A percentile compares a stretch with the other conserved stretches of the same genome.
These are phyloP conservation scores for Colletotrichum tabaci DNA, from an alignment of 2,329 filamentous ascomycete species.

Conservation along the genomic window DNA sequence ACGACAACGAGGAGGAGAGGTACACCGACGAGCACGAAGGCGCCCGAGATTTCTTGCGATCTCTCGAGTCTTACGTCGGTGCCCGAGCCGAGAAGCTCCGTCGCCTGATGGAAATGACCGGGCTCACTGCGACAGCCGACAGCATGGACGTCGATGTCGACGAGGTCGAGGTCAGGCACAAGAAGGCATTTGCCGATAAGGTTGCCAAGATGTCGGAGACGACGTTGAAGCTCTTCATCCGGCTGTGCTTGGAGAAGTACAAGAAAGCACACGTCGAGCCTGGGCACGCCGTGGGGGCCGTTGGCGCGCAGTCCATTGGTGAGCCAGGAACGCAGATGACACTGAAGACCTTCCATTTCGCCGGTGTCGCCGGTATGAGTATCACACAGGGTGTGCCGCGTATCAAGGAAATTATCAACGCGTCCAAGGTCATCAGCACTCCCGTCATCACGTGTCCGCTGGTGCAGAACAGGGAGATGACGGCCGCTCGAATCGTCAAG, in stretches of 20 bases:
- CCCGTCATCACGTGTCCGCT: conserved; percentile 92
- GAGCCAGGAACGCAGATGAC: conserved; percentile 99
- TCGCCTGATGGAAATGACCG: conserved; percentile 39
- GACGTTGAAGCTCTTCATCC: conserved; percentile 83
- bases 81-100: conserved; percentile 72
- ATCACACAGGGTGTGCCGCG: conserved; percentile 99
- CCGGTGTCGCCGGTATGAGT: conserved; percentile 99
- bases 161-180: conserved; percentile 47
- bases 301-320: conserved; percentile 97
- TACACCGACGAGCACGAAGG: conserved; percentile 86
- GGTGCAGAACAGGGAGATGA: conserved; percentile 80
- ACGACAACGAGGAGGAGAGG: conserved; percentile 78
- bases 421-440: conserved; percentile 92
- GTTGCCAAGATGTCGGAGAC: conserved; percentile 86
- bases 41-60: conserved; percentile 84
- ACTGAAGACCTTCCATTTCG: conserved; percentile 99
- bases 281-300: conserved; percentile 94
- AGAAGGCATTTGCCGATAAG: conserved; percentile 71
- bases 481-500: conserved; percentile 91
- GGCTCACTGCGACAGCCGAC: conserved; percentile 40
- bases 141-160: conserved; percentile 48
- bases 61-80: conserved; percentile 80
- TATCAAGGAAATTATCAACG: conserved; percentile 99
- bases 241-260: conserved; percentile 89
- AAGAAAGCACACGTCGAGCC: conserved; percentile 92